These are phyloP conservation scores for Mucor lusitanicus DNA, from an alignment of 371 early-diverging fungal genomes.

Conservation along the genomic window DNA sequence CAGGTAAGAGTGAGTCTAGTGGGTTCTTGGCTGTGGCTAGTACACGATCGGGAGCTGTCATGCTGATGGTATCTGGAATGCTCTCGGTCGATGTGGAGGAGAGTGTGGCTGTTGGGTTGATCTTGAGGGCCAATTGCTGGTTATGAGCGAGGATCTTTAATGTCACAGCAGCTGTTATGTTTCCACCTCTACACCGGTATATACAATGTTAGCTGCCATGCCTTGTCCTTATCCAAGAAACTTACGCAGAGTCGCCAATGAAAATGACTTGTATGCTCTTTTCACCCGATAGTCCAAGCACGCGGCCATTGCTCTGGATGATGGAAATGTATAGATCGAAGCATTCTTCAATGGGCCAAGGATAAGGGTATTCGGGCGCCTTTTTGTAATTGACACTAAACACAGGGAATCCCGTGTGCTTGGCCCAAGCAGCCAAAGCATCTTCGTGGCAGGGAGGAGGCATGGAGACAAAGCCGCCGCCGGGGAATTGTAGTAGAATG, in stretches of 20 bases:
- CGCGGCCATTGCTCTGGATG: conserved; percentile 65
- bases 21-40: neutral
- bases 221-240: conserved; percentile 12
- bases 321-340: conserved; percentile 84
- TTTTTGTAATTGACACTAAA: conserved; percentile 91
- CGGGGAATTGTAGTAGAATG: conserved; percentile 80
- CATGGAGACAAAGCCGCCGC: conserved; percentile 89
- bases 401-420: conserved; percentile 66
- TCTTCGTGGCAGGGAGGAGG: conserved; percentile 77
- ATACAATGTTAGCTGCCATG: neutral
- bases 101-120: neutral
- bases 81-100: neutral
- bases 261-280: conserved; percentile 60
- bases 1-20: conserved; percentile 12
- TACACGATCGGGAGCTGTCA: neutral
- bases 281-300: conserved; percentile 70
- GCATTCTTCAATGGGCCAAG: conserved; percentile 90
- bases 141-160: conserved; percentile 68
- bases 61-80: no score
- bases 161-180: conserved; percentile 69
- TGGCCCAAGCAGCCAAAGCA: conserved; percentile 70
- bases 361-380: conserved; percentile 95
- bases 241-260: conserved; percentile 95
- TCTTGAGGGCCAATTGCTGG: conserved; percentile 41
- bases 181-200: conserved; percentile 67